A percentile compares a stretch with the other conserved stretches of the same genome.
phyloP scores from a whole-genome alignment of 768 basidiomycete genomes.

The Grammothele lineata region DNA sequence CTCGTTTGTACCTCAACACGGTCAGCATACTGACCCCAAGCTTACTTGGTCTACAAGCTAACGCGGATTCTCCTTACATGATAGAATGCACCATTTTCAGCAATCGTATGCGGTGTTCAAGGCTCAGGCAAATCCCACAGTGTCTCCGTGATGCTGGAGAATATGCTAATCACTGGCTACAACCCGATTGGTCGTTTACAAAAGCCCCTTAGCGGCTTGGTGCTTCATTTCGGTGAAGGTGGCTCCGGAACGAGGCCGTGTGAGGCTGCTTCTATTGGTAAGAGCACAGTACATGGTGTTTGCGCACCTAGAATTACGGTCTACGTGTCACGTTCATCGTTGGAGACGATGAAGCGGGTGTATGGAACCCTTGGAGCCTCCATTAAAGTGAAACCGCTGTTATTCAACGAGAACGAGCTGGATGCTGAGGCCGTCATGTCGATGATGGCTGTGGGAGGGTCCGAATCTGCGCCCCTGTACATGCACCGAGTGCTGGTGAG shows the following conservation, averaged over 20 bases:
- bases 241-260: conserved; percentile 53
- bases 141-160: conserved; percentile 63
- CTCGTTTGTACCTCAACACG: conserved; percentile 64
- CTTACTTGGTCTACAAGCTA: too few relatives aligned
- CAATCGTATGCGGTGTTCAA: conserved; percentile 73
- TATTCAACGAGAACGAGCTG: conserved; percentile 54
- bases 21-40: too few relatives aligned
- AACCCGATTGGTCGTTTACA: conserved; percentile 45
- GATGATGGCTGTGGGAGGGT: conserved; percentile 68
- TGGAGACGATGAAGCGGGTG: conserved; percentile 55
- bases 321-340: conserved; percentile 52
- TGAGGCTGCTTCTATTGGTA: conserved; percentile 71
- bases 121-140: conserved; percentile 77
- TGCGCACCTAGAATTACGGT: too few relatives aligned
- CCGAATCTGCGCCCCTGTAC: conserved; percentile 61
- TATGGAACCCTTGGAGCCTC: conserved; percentile 40
- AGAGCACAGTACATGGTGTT: too few relatives aligned
- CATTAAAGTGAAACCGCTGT: conserved; percentile 50
- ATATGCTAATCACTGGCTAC: conserved; percentile 57
- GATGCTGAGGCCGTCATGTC: conserved; percentile 67
- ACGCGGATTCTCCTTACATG: too few relatives aligned
- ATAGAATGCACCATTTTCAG: conserved; percentile 72
- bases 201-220: conserved; percentile 56
- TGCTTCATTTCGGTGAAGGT: conserved; percentile 69
- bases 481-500: conserved; percentile 64